Evolutionary conservation across 768 basidiomycete genomes (phyloP), one percentile per base, ranked within the genome.

Genomic region (Lactarius hatsudake): DNA sequence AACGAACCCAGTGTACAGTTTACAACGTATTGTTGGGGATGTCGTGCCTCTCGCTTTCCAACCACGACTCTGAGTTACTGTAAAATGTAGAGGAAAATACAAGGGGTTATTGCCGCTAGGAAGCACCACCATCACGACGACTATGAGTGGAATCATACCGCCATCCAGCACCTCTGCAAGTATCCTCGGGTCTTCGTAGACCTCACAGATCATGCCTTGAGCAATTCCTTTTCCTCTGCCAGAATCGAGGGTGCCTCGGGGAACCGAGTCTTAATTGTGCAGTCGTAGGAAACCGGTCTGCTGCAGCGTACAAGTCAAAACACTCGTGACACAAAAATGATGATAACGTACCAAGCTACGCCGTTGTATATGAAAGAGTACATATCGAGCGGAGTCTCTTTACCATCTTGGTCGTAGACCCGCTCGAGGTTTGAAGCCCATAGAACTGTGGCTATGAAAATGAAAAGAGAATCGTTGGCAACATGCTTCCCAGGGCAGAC

Each of bases 391-490:
- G 38, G 30, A 12, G 61, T 63, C 28, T 36, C 40, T 23, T 63
- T 32, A 6, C 56, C 71, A 12, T 59, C 17, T 20, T 43, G 54
- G 30, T 67, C 64, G 5, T n/a, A 15, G 4, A 36, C n/a, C 5
- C 63, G 66, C 54, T 60, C 61, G 32, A 69, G 61, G 45, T 69
- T 58, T 34, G 66, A 63, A 20, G 72, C 61, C 65, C 69, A 68
- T 1, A 73, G 68, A 2, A 72, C 5, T 12, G 60, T 62, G 30
- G 73, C 70, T 15, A 73, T 63, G 43, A 61, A 57, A 38, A 73
- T 62, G 58, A 67, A 72, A 12, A 71, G 51, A 10, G 69, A 20
- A 10, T 71, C 61, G 23, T 70, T 61, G 26, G 71, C 73, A 17
- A 73, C 32, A 18, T 66, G 59, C 18, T 48, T 59, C 23, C 73